Conservation (phyloP, 257 asterid species). For the Solanum pennellii region DNA sequence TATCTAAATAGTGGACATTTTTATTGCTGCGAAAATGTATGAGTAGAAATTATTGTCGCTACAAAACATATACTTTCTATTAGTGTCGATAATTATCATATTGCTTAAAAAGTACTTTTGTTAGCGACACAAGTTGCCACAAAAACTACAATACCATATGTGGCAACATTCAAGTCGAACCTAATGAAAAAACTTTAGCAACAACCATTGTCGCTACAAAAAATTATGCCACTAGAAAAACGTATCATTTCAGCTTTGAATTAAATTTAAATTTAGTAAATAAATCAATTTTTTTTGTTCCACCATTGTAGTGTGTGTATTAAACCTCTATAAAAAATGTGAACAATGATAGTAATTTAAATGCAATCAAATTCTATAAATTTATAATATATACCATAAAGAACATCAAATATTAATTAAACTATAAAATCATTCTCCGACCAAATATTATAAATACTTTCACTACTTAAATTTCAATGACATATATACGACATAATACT, state of each 20-base stretch:
- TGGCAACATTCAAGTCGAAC: background rate
- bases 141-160: background rate
- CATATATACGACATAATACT: background rate
- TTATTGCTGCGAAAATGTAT: background rate
- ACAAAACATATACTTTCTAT: too few species aligned
- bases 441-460: background rate
- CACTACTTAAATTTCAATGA: background rate
- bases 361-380: background rate
- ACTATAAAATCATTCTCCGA: background rate
- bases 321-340: background rate
- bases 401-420: background rate
- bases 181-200: background rate
- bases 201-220: background rate
- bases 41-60: too few species aligned
- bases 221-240: background rate
- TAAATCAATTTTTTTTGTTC: too few species aligned
- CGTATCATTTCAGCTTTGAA: too few species aligned
- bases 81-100: too few species aligned
- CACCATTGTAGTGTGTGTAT: background rate
- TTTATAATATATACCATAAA: too few species aligned
- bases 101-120: too few species aligned
- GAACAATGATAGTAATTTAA: background rate
- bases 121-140: too few species aligned
- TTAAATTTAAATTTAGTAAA: too few species aligned
- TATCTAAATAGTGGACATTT: background rate